Percentiles rank a stretch among this genome's conserved stretches.
Evolutionary conservation across 2,329 filamentous ascomycete species (phyloP).

Genomic region (Penicillium fuscoglaucum): DNA sequence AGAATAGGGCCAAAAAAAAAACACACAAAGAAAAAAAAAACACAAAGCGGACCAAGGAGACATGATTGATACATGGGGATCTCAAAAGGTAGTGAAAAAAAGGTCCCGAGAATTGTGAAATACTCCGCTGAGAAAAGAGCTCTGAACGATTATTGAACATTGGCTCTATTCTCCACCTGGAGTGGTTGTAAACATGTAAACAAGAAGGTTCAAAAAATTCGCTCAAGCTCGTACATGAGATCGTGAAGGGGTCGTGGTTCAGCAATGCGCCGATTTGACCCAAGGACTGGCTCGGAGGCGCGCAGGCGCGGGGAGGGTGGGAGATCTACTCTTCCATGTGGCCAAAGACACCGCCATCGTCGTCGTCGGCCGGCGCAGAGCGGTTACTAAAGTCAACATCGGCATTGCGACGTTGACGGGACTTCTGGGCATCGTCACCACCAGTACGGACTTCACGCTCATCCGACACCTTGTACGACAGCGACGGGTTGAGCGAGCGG

Average conservation of each 20-base stretch:
- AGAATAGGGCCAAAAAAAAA: slow-evolving; percentile 8
- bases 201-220: slow-evolving; percentile 34
- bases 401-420: slow-evolving; percentile 37
- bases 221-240: slow-evolving; percentile 42
- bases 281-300: slow-evolving; percentile 4
- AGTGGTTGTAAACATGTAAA: slow-evolving; percentile 24
- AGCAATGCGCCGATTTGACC: slow-evolving; percentile 14
- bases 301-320: not conserved
- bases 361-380: slow-evolving; percentile 71
- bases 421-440: slow-evolving; percentile 52
- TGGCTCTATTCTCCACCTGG: slow-evolving; percentile 9
- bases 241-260: slow-evolving; percentile 32
- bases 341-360: slow-evolving; percentile 94
- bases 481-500: slow-evolving; percentile 45
- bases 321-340: slow-evolving; percentile 80
- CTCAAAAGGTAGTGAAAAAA: slow-evolving; percentile 10
- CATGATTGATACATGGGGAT: slow-evolving; percentile 30
- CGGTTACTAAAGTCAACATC: slow-evolving; percentile 39
- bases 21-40: slow-evolving; percentile 8
- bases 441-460: slow-evolving; percentile 68
- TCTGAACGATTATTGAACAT: not conserved
- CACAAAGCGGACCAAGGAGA: slow-evolving; percentile 23
- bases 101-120: slow-evolving; percentile 21
- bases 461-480: slow-evolving; percentile 51
- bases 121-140: slow-evolving; percentile 19